Base-by-base conservation (phyloP, 805 yeast species). In the Candida railenensis region DNA sequence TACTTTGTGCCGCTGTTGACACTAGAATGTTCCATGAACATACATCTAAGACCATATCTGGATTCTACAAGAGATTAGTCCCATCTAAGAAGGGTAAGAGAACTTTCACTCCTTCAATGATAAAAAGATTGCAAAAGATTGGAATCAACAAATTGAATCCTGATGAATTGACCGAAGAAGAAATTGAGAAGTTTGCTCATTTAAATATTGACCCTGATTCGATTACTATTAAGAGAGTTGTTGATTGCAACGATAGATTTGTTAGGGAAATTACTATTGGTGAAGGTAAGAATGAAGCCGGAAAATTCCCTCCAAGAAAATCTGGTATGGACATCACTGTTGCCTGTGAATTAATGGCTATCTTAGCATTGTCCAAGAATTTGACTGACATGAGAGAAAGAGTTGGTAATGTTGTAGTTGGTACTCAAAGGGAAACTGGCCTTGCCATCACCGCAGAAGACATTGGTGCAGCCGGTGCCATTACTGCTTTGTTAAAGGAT, bases 241-340 rank as follows among this genome's bases (percentile, higher is more conserved):
- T 92, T 42, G 98, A 92, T 72, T 83, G 89, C 62, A 92, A 92
- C 66, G 98, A 92, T 68, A 82, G 98, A 66, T 83, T 87, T 69
- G 76, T 92, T 46, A 82, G 98, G 66, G 91, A 87, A 51, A 78
- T 92, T 58, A 89, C 96, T 22, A 77, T 91, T 57, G 97, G 97
- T 40, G 81, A 87, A 68, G 96, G 96, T 22, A 85, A 94, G 58
- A 91, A 96, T 39, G 98, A 92, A 70, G 69, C 74, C 18, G 42
- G 63, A 43, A 90, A 89, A 74, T 96, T 91, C 49, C 80, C 82
- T 48, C 81, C 86, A 20, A 83, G 98, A 62, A 77, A 80, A 52
- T 83, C 97, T 16, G 98, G 98, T 12, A 90, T 92, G 69, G 98
- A 92, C 65, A 91, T 92, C 63, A 86, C 97, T 12, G 98, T 92